These are phyloP conservation scores for Syzygium oleosum DNA, from an alignment of 345 rosid genomes.

Conservation along the genomic window DNA sequence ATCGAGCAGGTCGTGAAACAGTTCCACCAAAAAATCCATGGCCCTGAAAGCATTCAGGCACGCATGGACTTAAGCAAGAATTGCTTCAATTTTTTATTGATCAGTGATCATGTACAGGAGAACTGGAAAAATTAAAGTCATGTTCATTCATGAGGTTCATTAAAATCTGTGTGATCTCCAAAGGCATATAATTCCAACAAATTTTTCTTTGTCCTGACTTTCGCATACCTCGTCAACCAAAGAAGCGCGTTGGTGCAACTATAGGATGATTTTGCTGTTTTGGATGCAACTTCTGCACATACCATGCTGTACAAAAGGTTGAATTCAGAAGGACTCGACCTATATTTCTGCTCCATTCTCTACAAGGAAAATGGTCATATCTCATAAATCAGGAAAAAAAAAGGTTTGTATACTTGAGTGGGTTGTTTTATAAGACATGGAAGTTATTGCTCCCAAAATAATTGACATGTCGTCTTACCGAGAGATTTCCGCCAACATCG, in stretches of 20 bases:
- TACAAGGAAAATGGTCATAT: slow-evolving; percentile 2
- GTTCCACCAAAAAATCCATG: slow-evolving; percentile 86
- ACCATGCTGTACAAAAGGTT: slow-evolving; percentile 57
- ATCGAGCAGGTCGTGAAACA: slow-evolving; percentile 62
- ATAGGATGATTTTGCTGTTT: slow-evolving; percentile 68
- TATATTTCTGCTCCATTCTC: slow-evolving; percentile 81
- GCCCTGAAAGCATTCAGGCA: slow-evolving; percentile 33
- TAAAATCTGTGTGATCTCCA: background rate
- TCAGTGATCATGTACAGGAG: background rate
- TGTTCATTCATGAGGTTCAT: background rate
- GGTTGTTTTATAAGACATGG: background rate
- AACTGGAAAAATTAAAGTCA: background rate
- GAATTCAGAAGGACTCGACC: slow-evolving; percentile 53
- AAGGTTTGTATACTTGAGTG: background rate
- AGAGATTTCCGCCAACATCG: slow-evolving; percentile 75
- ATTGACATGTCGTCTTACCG: slow-evolving; percentile 29
- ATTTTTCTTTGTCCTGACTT: background rate
- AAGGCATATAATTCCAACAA: background rate
- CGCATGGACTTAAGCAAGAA: background rate
- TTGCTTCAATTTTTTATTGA: background rate
- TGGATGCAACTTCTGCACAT: slow-evolving; percentile 58
- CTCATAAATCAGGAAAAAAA: background rate
- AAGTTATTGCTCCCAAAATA: background rate
- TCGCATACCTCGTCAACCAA: slow-evolving; percentile 72
- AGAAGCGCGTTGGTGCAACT: slow-evolving; percentile 94